Percentiles rank a stretch among this genome's conserved stretches.
Evolutionary conservation across 176 grass and related monocot genomes (phyloP).

Genomic region (Eremochloa ophiuroides): DNA sequence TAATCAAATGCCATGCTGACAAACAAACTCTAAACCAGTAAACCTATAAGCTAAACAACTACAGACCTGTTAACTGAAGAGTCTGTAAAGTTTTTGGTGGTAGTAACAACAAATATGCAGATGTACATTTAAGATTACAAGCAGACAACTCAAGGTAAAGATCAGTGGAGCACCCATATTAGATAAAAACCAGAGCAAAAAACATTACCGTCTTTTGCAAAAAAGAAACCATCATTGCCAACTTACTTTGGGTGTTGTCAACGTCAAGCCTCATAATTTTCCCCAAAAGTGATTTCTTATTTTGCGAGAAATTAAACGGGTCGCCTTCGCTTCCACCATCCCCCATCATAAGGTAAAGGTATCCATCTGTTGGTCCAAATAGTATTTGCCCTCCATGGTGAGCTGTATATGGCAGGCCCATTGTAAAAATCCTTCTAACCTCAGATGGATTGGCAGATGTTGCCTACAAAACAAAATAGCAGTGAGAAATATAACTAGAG

Average conservation of each 20-base stretch:
- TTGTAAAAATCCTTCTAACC: slow-evolving; percentile 69
- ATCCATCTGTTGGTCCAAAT: slow-evolving; percentile 69
- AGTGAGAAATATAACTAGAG: neutral
- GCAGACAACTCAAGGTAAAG: neutral
- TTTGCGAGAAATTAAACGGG: slow-evolving; percentile 76
- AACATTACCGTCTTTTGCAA: neutral
- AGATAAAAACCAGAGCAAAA: neutral
- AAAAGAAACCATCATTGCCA: neutral
- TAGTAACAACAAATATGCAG: neutral
- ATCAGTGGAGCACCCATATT: neutral
- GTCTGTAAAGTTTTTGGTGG: neutral
- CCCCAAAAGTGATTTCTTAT: slow-evolving; percentile 74
- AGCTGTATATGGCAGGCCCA: slow-evolving; percentile 62
- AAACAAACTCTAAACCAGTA: neutral
- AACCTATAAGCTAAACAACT: neutral
- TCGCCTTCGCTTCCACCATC: slow-evolving; percentile 71
- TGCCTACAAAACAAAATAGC: slow-evolving; percentile 25
- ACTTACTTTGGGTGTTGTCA: slow-evolving; percentile 54
- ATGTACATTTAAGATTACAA: neutral
- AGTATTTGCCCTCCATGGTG: slow-evolving; percentile 76
- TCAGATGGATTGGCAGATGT: slow-evolving; percentile 55
- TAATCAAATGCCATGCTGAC: neutral
- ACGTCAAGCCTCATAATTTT: slow-evolving; percentile 77
- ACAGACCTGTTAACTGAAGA: neutral
- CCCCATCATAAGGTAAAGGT: slow-evolving; percentile 81